Evolutionary conservation across 345 rosid genomes (phyloP).

Genomic region (Eucalyptus pauciflora): DNA sequence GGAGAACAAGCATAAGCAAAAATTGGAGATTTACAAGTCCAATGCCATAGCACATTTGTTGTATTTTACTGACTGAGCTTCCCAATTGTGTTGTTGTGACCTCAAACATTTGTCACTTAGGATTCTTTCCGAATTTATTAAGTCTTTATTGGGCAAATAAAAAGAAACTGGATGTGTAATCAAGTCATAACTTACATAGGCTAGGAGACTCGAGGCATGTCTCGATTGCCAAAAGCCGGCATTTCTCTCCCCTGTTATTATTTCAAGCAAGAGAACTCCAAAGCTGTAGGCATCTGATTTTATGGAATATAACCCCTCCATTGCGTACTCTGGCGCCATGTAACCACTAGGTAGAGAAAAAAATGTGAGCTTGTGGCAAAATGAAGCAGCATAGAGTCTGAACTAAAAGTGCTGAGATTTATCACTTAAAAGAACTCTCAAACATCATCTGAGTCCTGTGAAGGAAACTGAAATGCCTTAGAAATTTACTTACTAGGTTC

Average conservation of each 20-base stretch:
- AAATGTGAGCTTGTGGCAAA: too few species aligned
- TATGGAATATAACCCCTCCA: constrained; percentile 19
- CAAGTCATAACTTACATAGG: constrained; percentile 1
- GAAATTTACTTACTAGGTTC: too few species aligned
- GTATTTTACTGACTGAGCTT: not conserved
- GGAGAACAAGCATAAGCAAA: not conserved
- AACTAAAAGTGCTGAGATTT: too few species aligned
- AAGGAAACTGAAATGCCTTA: too few species aligned
- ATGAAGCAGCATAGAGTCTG: too few species aligned
- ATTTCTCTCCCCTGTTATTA: constrained; percentile 19
- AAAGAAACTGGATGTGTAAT: not conserved
- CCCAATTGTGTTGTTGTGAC: not conserved
- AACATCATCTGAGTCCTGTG: too few species aligned
- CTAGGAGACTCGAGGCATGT: constrained; percentile 2
- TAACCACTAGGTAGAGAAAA: too few species aligned
- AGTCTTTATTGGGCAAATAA: not conserved
- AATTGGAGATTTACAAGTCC: not conserved
- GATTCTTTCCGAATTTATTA: not conserved
- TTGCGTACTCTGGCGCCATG: constrained; percentile 33
- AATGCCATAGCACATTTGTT: not conserved
- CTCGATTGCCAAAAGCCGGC: not conserved
- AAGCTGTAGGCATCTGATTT: constrained; percentile 35
- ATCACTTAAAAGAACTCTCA: too few species aligned
- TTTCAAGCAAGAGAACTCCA: constrained; percentile 32
- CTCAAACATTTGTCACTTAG: not conserved